Evolutionary conservation across 257 asterid genomes (phyloP), one percentile per base, ranked within the genome.

Genomic region (Marsdenia floribunda): DNA sequence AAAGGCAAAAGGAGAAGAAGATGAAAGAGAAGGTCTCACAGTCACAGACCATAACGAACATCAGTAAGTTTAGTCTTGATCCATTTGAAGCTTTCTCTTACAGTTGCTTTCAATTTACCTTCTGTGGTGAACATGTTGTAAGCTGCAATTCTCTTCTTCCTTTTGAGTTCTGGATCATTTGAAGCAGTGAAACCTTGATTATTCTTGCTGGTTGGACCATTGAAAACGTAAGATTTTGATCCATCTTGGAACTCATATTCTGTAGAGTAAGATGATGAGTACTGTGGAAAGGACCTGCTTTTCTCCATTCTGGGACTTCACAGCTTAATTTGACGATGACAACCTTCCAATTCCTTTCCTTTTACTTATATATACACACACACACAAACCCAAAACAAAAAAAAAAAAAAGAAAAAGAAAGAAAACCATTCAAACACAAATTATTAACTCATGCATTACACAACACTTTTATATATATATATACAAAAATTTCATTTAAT

Each of bases 51-150:
- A 49, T 81, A 86, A 69, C 91, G 87, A 4, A 89, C 70, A 71
- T 88, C 84, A 47, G 61, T 80, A 64, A 91, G 78, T 74, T 91
- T 89, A 79, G 87, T 80, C 77, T 91, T 91, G 87, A 89, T 83
- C 97, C 97, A 91, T 81, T 85, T 91, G 88, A 89, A 86, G 77
- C 96, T 87, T 64, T 78, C 93, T 69, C 90, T 86, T 38, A 91
- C 75, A 33, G 88, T 84, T 16, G 96, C 80, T 80, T 91, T 91
- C 60, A 91, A 79, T 83, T 88, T 91, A 75, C 97, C 88, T 84
- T 89, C 92, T 0, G 81, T 87, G 0, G 88, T 78, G 75, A 89
- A 79, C 91, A 84, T 86, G 68, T 91, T 89, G 52, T 91, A 91
- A 0, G 85, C 80, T 53, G 90, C 93, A 65, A 91, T 84, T 79